Evolutionary conservation across 768 basidiomycete genomes (phyloP), one percentile per base, ranked within the genome.

Genomic region (Xerocomus spinulosus): DNA sequence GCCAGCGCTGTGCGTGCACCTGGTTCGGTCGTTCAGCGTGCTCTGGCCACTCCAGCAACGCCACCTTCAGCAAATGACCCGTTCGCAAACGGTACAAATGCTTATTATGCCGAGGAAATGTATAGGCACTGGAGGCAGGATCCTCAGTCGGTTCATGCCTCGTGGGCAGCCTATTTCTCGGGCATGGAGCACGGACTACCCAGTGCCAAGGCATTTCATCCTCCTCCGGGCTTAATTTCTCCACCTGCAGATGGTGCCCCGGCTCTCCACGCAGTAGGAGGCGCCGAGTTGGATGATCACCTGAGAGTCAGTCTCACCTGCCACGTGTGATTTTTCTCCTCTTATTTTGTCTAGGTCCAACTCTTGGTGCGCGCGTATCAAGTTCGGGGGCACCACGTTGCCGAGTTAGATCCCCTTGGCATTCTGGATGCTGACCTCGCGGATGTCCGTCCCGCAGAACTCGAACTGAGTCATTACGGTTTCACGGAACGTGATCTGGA

Each of bases 31-130:
- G 53, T 53, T 17, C 61, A 52, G 35, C 73, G 73, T 25, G 49
- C 64, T 2, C 54, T 81, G 46, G 81, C 82, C 21, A 80, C 73
- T 28, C 67, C 77, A 17, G 65, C 74, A 1, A 64, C 70, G 0
- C 65, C 79, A 20, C 87, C 87, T 2, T 89, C 87, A 2, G 71
- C 85, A 18, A 88, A 89, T 57, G 89, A 92, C 65, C 76, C 78
- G 8, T 96, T 97, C 66, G 94, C 93, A 12, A 95, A 91, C 49
- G 93, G 92, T 34, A 93, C 87, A 34, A 97, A 96, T 70, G 77
- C 92, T 20, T 93, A 95, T 73, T 98, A 98, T 64, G 87, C 87
- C 17, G 94, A 90, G 59, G 92, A 95, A 69, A 97, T 97, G 95
- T 97, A 95, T 71, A 80, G 82, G 55, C 82, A 85, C 57, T 92